Conservation (phyloP, 805 yeast species). For the Yarrowia sp. region DNA sequence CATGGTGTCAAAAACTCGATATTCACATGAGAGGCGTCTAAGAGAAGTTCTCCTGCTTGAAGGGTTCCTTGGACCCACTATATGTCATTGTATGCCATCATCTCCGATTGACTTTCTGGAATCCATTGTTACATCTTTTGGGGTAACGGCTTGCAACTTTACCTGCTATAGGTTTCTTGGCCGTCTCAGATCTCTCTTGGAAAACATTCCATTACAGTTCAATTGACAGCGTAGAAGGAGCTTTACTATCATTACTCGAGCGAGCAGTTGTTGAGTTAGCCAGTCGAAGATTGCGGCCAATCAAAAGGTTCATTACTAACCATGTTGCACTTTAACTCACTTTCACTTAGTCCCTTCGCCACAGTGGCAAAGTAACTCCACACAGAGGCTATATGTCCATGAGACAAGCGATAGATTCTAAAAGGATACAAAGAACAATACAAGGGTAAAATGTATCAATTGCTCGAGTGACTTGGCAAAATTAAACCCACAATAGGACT, state of each 20-base stretch:
- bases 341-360: neutral
- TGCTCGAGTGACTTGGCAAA: neutral
- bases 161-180: neutral
- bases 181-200: neutral
- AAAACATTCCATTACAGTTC: neutral
- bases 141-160: slow-evolving; percentile 3
- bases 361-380: slow-evolving; percentile 7
- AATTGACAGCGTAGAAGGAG: neutral
- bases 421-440: neutral
- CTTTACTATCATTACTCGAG: too few species aligned
- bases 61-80: too few species aligned
- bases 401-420: neutral
- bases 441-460: neutral
- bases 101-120: neutral
- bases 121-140: neutral
- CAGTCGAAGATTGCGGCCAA: neutral
- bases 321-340: neutral
- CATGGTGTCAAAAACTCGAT: too few species aligned
- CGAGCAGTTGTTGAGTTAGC: neutral
- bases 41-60: too few species aligned
- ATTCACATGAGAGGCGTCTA: too few species aligned
- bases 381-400: neutral
- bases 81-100: too few species aligned
- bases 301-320: neutral
- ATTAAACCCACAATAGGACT: neutral